These are phyloP conservation scores for Fagopyrum tataricum DNA, from an alignment of 148 eudicot genomes.

Conservation along the genomic window DNA sequence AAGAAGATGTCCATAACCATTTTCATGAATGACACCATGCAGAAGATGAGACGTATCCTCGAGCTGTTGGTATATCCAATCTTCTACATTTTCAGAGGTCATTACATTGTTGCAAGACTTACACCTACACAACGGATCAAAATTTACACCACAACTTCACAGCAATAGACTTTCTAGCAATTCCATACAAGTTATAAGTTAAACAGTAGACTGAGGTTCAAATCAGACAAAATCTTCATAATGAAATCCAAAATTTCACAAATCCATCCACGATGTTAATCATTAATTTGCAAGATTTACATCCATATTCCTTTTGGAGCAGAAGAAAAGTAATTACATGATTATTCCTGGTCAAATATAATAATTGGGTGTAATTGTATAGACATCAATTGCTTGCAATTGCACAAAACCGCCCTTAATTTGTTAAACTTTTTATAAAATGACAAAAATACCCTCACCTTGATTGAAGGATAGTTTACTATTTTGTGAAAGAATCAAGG, in stretches of 20 bases:
- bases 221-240: neutral
- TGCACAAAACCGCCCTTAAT: no score
- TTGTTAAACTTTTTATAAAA: no score
- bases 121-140: conserved; percentile 41
- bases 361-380: neutral
- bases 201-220: neutral
- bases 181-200: neutral
- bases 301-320: neutral
- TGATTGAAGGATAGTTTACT: no score
- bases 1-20: conserved; percentile 93
- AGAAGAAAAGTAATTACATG: no score
- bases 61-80: conserved; percentile 74
- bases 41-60: conserved; percentile 78
- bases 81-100: conserved; percentile 78
- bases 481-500: no score
- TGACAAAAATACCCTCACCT: no score
- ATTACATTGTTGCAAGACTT: conserved; percentile 69
- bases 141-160: neutral
- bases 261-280: neutral
- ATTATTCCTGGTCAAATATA: neutral
- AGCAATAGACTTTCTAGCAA: neutral
- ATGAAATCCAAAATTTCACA: neutral
- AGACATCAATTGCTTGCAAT: neutral
- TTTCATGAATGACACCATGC: conserved; percentile 81
- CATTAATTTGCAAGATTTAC: neutral